Evolutionary conservation across 1,284 basidiomycete species (phyloP), one percentile per base, ranked within the genome.

Genomic region (Termitomyces sp.): DNA sequence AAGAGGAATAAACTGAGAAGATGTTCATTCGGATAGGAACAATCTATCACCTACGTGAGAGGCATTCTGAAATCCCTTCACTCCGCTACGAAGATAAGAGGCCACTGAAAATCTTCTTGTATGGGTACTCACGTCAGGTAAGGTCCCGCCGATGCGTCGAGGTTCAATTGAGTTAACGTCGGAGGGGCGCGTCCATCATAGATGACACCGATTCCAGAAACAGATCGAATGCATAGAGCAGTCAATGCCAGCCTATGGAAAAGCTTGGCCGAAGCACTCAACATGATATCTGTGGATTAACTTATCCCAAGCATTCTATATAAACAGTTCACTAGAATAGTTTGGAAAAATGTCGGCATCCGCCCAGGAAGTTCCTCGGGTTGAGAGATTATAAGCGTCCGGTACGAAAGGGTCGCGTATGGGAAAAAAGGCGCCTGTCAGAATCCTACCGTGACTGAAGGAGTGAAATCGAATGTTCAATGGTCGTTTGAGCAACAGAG

Each of bases 171-270:
- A 0, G 71, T 74, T 45, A 77, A 68, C 47, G 68, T 71, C 47
- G 72, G 69, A 0, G 74, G 72, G 4, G 76, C 77, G n/a, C 80
- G 75, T 5, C 82, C 80, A 59, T 83, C 79, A 57, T 72, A 82
- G 7, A 83, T 66, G 28, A 80, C 56, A 3, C 72, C 68, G 1
- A 67, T 71, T 1, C 71, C 72, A 5, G 60, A 33, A n/a, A 57
- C 57, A 46, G 41, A 34, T 31, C 37, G 49, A 46, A 44, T 10
- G 31, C 16, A 50, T 10, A 45, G 19, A 28, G 30, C 40, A 8
- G 33, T 33, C 14, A 50, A 31, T 9, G 31, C 18, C 19, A 44
- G 35, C 26, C 24, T 16, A 26, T 21, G 33, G 39, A 46, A 28
- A 11, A 33, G 40, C 21, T 7, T 37, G 13, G 16, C 26, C 5